Base-by-base conservation (phyloP, 2,329 filamentous ascomycete species). In the Septoria petroselini region DNA sequence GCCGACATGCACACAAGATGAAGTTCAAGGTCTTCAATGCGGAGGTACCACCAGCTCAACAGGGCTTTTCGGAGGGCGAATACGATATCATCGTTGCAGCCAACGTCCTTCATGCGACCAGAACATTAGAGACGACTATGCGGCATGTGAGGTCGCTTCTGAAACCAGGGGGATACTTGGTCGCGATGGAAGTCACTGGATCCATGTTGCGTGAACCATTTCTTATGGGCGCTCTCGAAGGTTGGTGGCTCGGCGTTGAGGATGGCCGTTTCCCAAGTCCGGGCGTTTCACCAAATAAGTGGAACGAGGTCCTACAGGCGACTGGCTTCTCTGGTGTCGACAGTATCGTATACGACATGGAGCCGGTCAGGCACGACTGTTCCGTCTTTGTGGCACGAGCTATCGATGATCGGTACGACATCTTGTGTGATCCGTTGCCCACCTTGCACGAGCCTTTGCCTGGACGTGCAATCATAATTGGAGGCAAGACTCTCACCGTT, bases 41-140 rank as follows among this genome's bases (percentile, higher is more conserved):
- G 11, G 63, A 67, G 9, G 47, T 58, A 9, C 58, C 65, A 14
- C 54, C 59, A 0, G n/a, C 40, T 0, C 31, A 41, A 0, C 70
- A 74, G 43, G 70, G 69, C 0, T 70, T 70, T 23, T 60, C 67
- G 0, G 64, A 66, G 33, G 65, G 63, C 50, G 64, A 68, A 67
- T 2, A 57, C 57, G 5, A 66, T 41, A 6, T 64, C 12, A 45
- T 66, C 6, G 41, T 65, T 37, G 61, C 61, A n/a, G 39, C 50
- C 1, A 53, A 60, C 19, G 57, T 64, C 12, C 23, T 62, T 2
- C 61, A 62, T 41, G 58, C 61, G 4, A 63, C 61, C 3, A 39
- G 19, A 2, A 29, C 23, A 6, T 44, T 64, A 3, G 27, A 50
- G 11, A 30, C 43, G 4, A 57, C 59, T 1, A 8, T 64, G 23